Conservation (phyloP, 2,329 filamentous ascomycete genomes). For the Fonsecaea nubica region DNA sequence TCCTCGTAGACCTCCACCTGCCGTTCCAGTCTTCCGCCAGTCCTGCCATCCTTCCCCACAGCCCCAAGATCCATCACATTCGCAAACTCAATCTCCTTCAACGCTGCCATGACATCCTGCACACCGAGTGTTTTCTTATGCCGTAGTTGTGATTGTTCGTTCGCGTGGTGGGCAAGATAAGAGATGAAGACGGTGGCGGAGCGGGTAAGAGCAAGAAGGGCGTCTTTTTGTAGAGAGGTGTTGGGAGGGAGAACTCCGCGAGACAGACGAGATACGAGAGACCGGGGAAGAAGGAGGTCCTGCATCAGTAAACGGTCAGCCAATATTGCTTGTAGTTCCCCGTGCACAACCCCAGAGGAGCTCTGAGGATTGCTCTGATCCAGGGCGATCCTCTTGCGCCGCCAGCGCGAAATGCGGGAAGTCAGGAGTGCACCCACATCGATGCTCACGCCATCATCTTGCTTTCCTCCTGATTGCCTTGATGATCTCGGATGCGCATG, state of each 20-base stretch:
- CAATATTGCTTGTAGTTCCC: neutral
- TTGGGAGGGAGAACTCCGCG: constrained; percentile 70
- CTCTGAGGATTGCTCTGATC: neutral
- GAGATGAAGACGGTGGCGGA: constrained; percentile 72
- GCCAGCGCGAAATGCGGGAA: neutral
- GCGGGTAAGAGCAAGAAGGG: constrained; percentile 68
- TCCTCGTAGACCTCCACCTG: constrained; percentile 61
- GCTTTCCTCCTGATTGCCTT: constrained; percentile 28
- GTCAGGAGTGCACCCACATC: constrained; percentile 32
- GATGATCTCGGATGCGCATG: constrained; percentile 40
- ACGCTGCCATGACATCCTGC: constrained; percentile 65
- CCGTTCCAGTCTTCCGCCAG: constrained; percentile 63
- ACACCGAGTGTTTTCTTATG: constrained; percentile 68
- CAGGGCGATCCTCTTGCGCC: neutral
- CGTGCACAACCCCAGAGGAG: neutral
- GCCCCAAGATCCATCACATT: constrained; percentile 34
- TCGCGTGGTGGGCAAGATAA: constrained; percentile 61
- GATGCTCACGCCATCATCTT: constrained; percentile 36
- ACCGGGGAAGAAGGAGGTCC: constrained; percentile 69
- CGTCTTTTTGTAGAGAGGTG: constrained; percentile 70
- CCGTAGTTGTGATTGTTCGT: constrained; percentile 58
- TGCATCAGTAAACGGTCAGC: constrained; percentile 39
- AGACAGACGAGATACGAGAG: constrained; percentile 66
- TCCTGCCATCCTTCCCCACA: constrained; percentile 47
- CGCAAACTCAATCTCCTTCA: constrained; percentile 66